A percentile compares a stretch with the other conserved stretches of the same genome.
Conservation (phyloP, 139 green algal genomes). For the Auxenochlorella pyrenoidosa region DNA sequence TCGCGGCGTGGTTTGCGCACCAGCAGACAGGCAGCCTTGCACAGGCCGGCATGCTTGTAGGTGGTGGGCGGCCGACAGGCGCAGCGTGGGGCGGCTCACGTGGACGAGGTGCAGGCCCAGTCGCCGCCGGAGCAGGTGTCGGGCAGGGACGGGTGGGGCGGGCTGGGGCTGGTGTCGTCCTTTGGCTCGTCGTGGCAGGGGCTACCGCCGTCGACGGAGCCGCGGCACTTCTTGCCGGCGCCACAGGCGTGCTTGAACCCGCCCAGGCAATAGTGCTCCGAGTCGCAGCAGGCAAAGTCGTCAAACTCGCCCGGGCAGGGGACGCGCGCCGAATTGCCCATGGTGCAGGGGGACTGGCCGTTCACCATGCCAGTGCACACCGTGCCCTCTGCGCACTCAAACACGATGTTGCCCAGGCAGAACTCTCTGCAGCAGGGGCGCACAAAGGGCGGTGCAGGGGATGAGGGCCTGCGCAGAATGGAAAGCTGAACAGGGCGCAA, state of each 20-base stretch:
- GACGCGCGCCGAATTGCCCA: not conserved
- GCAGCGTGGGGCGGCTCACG: not conserved
- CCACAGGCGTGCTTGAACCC: not conserved
- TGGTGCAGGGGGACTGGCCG: not conserved
- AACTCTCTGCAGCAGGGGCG: not conserved
- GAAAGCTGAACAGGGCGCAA: not conserved
- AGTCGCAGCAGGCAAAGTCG: conserved; percentile 1
- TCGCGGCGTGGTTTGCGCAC: no score
- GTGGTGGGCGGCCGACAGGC: not conserved
- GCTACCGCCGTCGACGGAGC: not conserved
- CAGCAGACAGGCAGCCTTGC: no score
- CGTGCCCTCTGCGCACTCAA: conserved; percentile 18
- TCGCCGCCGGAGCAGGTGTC: not conserved
- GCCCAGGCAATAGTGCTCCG: not conserved
- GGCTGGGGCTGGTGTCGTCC: no score
- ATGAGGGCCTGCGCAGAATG: not conserved
- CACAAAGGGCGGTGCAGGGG: not conserved
- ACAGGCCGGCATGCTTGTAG: not conserved
- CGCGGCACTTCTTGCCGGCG: not conserved
- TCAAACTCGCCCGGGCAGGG: not conserved
- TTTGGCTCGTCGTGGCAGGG: not conserved
- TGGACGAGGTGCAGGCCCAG: not conserved
- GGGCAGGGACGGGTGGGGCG: no score
- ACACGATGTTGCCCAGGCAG: not conserved
- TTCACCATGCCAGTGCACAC: not conserved